Percentiles rank a stretch among this genome's conserved stretches.
Evolutionary conservation across 176 grass and related monocot genomes (phyloP).

Genomic region (Chloris gayana): DNA sequence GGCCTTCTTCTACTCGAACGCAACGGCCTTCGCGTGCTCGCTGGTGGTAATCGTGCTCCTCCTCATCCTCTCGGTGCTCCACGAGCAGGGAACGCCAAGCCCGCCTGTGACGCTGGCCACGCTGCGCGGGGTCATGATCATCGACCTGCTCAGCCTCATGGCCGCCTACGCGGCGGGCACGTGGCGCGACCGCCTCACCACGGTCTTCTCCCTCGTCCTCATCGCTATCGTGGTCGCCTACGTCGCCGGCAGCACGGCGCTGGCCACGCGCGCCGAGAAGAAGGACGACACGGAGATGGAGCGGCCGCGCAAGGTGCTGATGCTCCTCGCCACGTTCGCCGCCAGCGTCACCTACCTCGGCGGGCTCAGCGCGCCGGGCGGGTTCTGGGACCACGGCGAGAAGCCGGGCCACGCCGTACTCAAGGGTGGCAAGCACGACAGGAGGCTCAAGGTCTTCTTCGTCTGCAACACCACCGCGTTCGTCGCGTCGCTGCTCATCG

Average conservation of each 20-base stretch:
- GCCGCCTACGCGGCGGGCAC: not conserved
- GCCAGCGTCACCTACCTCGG: constrained; percentile 37
- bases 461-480: constrained; percentile 36
- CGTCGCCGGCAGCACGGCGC: not conserved
- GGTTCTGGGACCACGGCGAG: constrained; percentile 24
- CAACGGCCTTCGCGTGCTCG: not conserved
- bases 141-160: constrained; percentile 17
- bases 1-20: constrained; percentile 35
- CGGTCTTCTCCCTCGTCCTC: not conserved
- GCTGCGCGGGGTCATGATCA: not conserved
- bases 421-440: not conserved
- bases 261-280: not conserved
- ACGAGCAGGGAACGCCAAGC: not conserved
- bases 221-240: not conserved
- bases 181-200: not conserved
- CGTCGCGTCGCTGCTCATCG: constrained; percentile 32
- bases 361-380: constrained; percentile 39
- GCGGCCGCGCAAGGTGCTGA: constrained; percentile 20
- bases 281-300: not conserved
- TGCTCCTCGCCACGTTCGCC: constrained; percentile 39
- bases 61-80: not conserved
- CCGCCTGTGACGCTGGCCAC: not conserved
- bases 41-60: constrained; percentile 1
- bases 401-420: not conserved
- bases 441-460: constrained; percentile 32